Evolutionary conservation across 108 stramenopile species (phyloP), one percentile per base, ranked within the genome.

Genomic region (Fragilariopsis cylindrus): DNA sequence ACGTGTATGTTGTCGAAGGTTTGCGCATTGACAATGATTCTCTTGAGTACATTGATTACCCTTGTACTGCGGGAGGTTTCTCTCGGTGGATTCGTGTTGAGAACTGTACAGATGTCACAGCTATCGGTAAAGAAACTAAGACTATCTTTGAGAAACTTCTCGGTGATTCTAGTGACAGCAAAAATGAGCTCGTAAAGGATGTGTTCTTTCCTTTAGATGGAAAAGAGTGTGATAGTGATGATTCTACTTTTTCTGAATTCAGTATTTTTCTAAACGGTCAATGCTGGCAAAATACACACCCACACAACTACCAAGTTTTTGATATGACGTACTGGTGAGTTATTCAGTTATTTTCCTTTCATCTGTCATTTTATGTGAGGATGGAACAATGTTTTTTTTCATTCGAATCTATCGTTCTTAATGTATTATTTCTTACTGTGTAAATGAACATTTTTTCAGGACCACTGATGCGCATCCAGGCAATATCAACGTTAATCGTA

Each of bases 271-370:
- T 21, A 9, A 41, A 58, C 8, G 71, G 39, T 3, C 56, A 58
- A 52, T 72, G 71, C 56, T 72, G 71, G 71, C 9, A 72, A 52
- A 57, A 84, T 52, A 82, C 84, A 4, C 85, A 86, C 71, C 82
- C 76, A 46, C 74, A 85, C 16, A 68, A 72, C 63, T 57, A 60
- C 57, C 77, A 77, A 73, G 79, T 85, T n/a, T 85, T 81, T 53
- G 85, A 85, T 57, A 75, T 82, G 39, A 81, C 80, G 39, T 76
- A 65, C 18, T 85, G 85, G 85, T 56, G 55, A 56, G 55, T 56
- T 5, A 11, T 9, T 5, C 5, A 9, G 16, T 56, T 56, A 5
- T 56, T n/a, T 56, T 56, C 19, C 11, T 19, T 6, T 0, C 55
- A 9, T 5, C 18, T 19, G 5, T 6, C 55, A 11, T 56, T n/a